Percentiles rank a stretch among this genome's conserved stretches.
phyloP scores from a whole-genome alignment of 2,329 filamentous ascomycete species.

The Diaporthe velutina region DNA sequence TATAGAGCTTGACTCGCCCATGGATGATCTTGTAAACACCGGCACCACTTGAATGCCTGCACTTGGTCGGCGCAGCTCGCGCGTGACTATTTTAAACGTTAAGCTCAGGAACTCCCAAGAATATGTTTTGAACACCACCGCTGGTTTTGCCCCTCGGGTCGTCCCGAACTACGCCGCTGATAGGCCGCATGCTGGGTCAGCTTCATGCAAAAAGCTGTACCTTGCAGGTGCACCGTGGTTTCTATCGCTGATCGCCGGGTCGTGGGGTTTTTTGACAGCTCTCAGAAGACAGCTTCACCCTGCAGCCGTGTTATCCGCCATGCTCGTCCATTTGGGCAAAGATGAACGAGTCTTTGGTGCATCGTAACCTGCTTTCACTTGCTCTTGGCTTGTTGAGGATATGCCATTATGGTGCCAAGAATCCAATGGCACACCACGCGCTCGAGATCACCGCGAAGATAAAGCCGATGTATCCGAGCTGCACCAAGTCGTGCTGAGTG shows the following conservation, averaged over 20 bases:
- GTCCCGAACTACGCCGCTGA: slow-evolving; percentile 13
- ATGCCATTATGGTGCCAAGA: no score
- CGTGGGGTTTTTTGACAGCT: background rate
- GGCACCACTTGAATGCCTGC: slow-evolving; percentile 1
- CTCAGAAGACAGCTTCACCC: background rate
- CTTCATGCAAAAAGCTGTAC: slow-evolving; percentile 1
- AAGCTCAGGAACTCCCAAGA: slow-evolving; percentile 29
- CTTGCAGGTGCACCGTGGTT: background rate
- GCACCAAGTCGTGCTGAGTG: background rate
- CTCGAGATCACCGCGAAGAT: no score
- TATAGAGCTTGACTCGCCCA: slow-evolving; percentile 16
- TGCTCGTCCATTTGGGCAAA: background rate
- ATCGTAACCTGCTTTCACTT: background rate
- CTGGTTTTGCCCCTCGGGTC: background rate
- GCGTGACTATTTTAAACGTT: slow-evolving; percentile 21
- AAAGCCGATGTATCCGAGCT: no score
- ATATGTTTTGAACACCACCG: background rate
- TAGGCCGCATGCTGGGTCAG: background rate
- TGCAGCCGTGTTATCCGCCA: slow-evolving; percentile 1
- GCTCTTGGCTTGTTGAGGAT: background rate
- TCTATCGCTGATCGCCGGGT: background rate
- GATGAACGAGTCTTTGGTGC: background rate
- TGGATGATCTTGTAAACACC: slow-evolving; percentile 12
- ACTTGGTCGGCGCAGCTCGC: background rate
- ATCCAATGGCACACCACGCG: no score